phyloP scores from a whole-genome alignment of 2,329 filamentous ascomycete species.

The Pseudogymnoascus destructans region DNA sequence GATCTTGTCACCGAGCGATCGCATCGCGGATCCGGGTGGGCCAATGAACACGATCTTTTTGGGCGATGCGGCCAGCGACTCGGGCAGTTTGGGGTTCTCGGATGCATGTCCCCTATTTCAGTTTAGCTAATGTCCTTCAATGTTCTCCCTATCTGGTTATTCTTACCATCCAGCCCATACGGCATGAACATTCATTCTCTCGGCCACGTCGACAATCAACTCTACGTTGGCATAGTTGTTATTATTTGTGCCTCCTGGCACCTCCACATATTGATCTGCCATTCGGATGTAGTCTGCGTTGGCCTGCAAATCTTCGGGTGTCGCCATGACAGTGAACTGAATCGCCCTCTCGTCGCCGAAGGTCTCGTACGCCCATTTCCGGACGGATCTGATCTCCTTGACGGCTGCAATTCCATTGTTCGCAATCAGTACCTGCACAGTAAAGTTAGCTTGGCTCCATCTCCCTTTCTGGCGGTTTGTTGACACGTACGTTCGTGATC shows the following conservation, averaged over 20 bases:
- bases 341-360: constrained; percentile 98
- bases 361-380: constrained; percentile 99
- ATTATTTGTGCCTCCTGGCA: constrained; percentile 97
- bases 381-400: constrained; percentile 96
- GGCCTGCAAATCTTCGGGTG: constrained; percentile 89
- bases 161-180: constrained; percentile 97
- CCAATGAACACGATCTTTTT: constrained; percentile 99
- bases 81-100: constrained; percentile 94
- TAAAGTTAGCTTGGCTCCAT: constrained; percentile 17
- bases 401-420: constrained; percentile 99
- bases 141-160: background rate
- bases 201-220: constrained; percentile 94
- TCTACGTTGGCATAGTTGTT: constrained; percentile 99
- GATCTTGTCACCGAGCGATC: constrained; percentile 98
- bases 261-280: constrained; percentile 99
- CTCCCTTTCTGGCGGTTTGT: background rate
- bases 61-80: constrained; percentile 86
- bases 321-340: constrained; percentile 99
- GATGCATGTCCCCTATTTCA: constrained; percentile 77
- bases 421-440: constrained; percentile 76
- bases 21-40: constrained; percentile 94
- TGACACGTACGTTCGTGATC: constrained; percentile 75
- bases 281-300: constrained; percentile 99
- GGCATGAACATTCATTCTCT: constrained; percentile 96
- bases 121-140: background rate